Evolutionary conservation across 2,329 filamentous ascomycete genomes (phyloP).

Genomic region (Xylariaceae sp.): DNA sequence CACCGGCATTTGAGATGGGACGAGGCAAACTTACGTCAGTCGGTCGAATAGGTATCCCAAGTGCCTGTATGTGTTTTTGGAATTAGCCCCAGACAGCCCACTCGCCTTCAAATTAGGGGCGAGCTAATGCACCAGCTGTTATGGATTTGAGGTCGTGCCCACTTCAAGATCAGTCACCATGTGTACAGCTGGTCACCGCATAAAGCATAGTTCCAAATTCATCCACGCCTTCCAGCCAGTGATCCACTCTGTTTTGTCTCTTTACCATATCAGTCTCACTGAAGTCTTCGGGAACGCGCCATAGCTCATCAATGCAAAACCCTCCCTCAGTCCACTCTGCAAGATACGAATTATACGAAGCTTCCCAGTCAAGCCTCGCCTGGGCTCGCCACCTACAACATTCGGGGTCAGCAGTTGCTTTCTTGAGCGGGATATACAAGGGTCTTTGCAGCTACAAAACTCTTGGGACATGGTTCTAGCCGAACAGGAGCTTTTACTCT

Average conservation of each 20-base stretch:
- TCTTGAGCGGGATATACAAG: too few relatives aligned
- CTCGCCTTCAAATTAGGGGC: neutral
- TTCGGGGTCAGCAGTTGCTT: too few relatives aligned
- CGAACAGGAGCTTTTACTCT: too few relatives aligned
- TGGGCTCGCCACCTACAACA: slow-evolving; percentile 55
- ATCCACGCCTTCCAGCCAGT: slow-evolving; percentile 58
- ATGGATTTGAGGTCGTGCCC: neutral
- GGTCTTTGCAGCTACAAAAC: too few relatives aligned
- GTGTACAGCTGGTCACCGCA: slow-evolving; percentile 54
- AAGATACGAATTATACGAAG: slow-evolving; percentile 50
- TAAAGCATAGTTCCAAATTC: slow-evolving; percentile 63
- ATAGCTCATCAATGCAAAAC: slow-evolving; percentile 58
- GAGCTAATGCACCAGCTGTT: neutral
- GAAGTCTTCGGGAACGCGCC: slow-evolving; percentile 48
- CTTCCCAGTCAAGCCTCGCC: slow-evolving; percentile 50
- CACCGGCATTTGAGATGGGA: neutral
- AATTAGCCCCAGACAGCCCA: neutral
- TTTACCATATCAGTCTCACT: slow-evolving; percentile 40
- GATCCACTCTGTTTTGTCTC: slow-evolving; percentile 50
- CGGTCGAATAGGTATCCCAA: neutral
- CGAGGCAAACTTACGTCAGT: neutral
- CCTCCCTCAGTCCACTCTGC: slow-evolving; percentile 49
- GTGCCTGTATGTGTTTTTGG: too few relatives aligned
- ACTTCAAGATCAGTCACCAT: slow-evolving; percentile 42
- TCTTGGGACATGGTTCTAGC: too few relatives aligned